Evolutionary conservation across 352 stramenopile genomes (phyloP).

Genomic region (Albugo candida): DNA sequence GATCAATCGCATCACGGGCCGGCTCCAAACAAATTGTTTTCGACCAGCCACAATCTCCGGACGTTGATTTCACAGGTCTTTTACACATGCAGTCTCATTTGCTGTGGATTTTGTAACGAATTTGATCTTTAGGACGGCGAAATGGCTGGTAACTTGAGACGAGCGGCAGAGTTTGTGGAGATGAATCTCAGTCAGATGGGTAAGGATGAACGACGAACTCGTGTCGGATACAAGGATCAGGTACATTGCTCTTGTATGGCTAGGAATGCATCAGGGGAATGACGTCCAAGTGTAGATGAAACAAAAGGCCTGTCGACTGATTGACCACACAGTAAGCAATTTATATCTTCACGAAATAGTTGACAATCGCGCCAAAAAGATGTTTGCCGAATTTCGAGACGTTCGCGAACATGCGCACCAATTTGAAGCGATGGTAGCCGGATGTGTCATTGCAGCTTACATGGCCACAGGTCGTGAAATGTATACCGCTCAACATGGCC

Average conservation of each 20-base stretch:
- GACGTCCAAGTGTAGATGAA: conserved; percentile 73
- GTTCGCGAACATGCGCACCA: conserved; percentile 90
- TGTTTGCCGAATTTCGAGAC: conserved; percentile 93
- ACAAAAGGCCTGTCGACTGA: conserved; percentile 73
- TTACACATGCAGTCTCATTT: too few relatives aligned
- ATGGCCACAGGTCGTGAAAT: conserved; percentile 77
- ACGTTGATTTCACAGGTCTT: conserved; percentile 87
- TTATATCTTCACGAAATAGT: conserved; percentile 90
- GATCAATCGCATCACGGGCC: conserved; percentile 93
- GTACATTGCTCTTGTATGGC: conserved; percentile 28
- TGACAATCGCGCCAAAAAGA: conserved; percentile 85
- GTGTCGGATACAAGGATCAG: conserved; percentile 95
- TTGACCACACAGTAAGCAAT: conserved; percentile 86
- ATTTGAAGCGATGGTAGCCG: conserved; percentile 83
- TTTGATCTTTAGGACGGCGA: conserved; percentile 65
- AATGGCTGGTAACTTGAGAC: conserved; percentile 65
- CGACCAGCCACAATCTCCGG: conserved; percentile 87
- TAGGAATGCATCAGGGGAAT: background rate
- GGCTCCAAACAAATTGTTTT: conserved; percentile 89
- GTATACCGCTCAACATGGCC: conserved; percentile 59
- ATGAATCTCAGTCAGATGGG: conserved; percentile 94
- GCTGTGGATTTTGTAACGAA: too few relatives aligned
- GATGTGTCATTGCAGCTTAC: conserved; percentile 74
- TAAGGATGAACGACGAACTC: conserved; percentile 88
- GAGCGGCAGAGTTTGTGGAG: conserved; percentile 84